Evolutionary conservation across 495 filamentous ascomycete genomes (phyloP).

Genomic region (Aspergillus sclerotioniger): DNA sequence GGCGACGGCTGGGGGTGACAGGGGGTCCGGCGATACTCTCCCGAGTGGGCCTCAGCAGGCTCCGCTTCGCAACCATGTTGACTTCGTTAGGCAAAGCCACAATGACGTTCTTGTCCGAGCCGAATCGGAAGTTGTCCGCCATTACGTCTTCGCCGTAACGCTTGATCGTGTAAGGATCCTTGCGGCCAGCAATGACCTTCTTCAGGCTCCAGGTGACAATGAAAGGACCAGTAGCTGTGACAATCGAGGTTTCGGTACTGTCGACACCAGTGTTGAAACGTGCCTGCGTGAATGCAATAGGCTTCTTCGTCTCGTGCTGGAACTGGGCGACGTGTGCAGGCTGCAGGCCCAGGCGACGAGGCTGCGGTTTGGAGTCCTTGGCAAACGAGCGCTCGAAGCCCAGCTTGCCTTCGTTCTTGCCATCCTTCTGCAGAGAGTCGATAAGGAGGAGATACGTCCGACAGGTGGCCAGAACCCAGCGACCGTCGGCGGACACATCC

Average conservation of each 20-base stretch:
- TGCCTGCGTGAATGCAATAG: constrained; percentile 83
- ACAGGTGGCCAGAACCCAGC: constrained; percentile 93
- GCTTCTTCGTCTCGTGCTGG: constrained; percentile 86
- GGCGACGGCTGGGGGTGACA: constrained; percentile 51
- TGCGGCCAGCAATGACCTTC: constrained; percentile 73
- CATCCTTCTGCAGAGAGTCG: constrained; percentile 83
- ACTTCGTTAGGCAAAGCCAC: constrained; percentile 96
- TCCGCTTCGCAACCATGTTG: constrained; percentile 87
- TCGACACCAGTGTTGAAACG: constrained; percentile 92
- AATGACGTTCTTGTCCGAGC: constrained; percentile 95
- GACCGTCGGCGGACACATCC: constrained; percentile 90
- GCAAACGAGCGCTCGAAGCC: constrained; percentile 93
- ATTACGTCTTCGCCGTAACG: constrained; percentile 92
- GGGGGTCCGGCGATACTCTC: constrained; percentile 82
- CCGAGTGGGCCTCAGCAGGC: constrained; percentile 81
- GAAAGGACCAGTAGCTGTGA: constrained; percentile 96
- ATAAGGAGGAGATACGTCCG: constrained; percentile 93
- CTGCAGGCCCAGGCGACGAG: constrained; percentile 81
- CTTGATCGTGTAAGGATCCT: constrained; percentile 93
- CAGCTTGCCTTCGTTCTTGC: constrained; percentile 96
- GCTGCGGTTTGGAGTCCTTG: constrained; percentile 90
- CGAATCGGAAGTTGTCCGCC: constrained; percentile 98
- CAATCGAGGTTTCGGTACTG: constrained; percentile 79
- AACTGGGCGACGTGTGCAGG: constrained; percentile 94
- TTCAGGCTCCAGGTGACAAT: constrained; percentile 95